Evolutionary conservation across 2,329 filamentous ascomycete genomes (phyloP).

Genomic region (Ophiostoma pallidulum): DNA sequence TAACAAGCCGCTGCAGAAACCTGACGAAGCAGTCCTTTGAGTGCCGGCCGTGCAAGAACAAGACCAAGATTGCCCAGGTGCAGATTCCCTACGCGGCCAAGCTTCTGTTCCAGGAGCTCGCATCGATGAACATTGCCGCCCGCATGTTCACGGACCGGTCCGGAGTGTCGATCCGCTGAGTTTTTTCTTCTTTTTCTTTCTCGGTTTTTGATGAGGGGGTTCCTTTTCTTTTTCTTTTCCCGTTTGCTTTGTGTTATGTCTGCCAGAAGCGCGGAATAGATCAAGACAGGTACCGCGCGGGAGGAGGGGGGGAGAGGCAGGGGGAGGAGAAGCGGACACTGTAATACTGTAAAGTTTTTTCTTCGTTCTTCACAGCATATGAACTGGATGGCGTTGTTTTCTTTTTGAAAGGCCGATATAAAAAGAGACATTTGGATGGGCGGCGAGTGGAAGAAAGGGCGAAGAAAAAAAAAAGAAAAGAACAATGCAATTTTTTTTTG

Average conservation of each 20-base stretch:
- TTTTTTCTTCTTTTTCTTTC: neutral
- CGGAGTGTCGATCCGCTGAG: constrained; percentile 59
- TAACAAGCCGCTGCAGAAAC: constrained; percentile 51
- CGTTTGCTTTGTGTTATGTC: neutral
- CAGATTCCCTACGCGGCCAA: constrained; percentile 98
- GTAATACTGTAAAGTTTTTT: neutral
- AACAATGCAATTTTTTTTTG: neutral
- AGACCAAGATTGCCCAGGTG: constrained; percentile 95
- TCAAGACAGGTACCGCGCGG: too few relatives aligned
- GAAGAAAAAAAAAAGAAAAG: neutral
- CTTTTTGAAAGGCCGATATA: neutral
- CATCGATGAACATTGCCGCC: constrained; percentile 96
- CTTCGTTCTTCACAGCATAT: neutral
- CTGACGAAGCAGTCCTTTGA: constrained; percentile 94
- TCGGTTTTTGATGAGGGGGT: neutral
- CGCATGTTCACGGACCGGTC: constrained; percentile 91
- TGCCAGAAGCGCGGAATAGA: too few relatives aligned
- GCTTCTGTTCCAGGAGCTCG: constrained; percentile 94
- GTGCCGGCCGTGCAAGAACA: constrained; percentile 96
- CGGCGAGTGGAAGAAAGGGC: too few relatives aligned
- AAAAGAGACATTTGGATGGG: neutral
- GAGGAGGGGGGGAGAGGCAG: too few relatives aligned
- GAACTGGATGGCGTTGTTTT: constrained; percentile 11
- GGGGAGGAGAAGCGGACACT: neutral
- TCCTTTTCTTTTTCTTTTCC: neutral